A percentile compares a stretch with the other conserved stretches of the same genome.
Evolutionary conservation across 1,284 basidiomycete species (phyloP).

Genomic region (Pyrrhoderma lamaoense): DNA sequence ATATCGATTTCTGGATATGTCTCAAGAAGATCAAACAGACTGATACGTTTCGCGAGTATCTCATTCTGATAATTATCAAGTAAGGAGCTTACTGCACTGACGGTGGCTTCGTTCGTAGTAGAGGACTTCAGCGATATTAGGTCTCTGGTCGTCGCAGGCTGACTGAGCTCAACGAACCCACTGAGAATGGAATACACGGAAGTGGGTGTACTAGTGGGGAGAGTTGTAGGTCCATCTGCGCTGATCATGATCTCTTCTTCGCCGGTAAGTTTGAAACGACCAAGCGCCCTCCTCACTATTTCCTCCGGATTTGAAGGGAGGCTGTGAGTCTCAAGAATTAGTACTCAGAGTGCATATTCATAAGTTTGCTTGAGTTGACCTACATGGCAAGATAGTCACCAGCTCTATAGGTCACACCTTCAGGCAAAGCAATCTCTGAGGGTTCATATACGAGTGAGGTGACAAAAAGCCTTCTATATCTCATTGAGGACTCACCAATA

Average conservation of each 20-base stretch:
- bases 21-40: conserved; percentile 41
- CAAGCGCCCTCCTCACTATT: conserved; percentile 34
- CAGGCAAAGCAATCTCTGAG: conserved; percentile 37
- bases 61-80: conserved; percentile 29
- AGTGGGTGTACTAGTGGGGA: conserved; percentile 35
- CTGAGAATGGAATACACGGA: conserved; percentile 31
- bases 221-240: conserved; percentile 33
- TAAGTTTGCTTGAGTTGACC: conserved; percentile 9
- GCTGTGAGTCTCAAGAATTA: conserved; percentile 20
- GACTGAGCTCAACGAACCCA: conserved; percentile 43
- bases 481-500: conserved; percentile 28
- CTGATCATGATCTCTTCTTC: conserved; percentile 38
- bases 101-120: conserved; percentile 20
- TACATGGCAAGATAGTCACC: conserved; percentile 47
- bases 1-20: conserved; percentile 33
- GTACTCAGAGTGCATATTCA: too few species aligned
- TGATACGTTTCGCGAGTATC: conserved; percentile 34
- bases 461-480: background rate
- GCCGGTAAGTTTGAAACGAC: conserved; percentile 33
- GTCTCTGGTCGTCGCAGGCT: conserved; percentile 37
- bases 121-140: conserved; percentile 26
- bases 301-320: conserved; percentile 35
- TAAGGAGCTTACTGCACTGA: conserved; percentile 26
- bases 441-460: background rate
- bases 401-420: conserved; percentile 34